Percentiles rank a stretch among this genome's conserved stretches.
Evolutionary conservation across 2,329 filamentous ascomycete genomes (phyloP).

Genomic region (Tolypocladium album): DNA sequence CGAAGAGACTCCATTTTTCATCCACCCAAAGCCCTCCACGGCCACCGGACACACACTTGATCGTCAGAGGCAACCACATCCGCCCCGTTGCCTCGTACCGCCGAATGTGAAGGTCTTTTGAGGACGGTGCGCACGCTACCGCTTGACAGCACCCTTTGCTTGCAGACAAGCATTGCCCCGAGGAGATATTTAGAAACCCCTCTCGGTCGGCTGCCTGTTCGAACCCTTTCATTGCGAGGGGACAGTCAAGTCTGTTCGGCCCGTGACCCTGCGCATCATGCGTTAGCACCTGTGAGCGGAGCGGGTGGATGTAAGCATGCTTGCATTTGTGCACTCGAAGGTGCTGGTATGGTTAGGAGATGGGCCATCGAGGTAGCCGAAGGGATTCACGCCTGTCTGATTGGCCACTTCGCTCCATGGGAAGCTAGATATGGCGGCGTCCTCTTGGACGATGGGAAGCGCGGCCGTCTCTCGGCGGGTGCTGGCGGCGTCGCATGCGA

Average conservation of each 20-base stretch:
- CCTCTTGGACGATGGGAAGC: too few species aligned
- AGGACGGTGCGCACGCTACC: background rate
- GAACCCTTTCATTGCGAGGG: background rate
- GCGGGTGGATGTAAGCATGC: background rate
- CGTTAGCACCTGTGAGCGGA: background rate
- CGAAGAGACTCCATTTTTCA: background rate
- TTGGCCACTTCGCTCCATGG: background rate
- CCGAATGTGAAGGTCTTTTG: background rate
- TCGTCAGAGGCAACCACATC: background rate
- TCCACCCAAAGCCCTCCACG: background rate
- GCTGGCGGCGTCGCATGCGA: background rate
- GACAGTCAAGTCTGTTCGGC: background rate
- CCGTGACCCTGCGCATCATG: background rate
- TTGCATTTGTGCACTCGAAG: background rate
- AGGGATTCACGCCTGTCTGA: background rate
- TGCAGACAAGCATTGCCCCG: background rate
- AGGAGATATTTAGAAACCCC: background rate
- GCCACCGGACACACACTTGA: background rate
- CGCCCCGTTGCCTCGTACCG: background rate
- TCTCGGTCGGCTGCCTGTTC: background rate
- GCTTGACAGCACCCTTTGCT: background rate
- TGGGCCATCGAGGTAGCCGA: background rate
- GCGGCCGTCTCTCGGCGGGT: background rate
- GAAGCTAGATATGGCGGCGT: background rate
- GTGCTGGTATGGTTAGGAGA: background rate